A percentile compares a stretch with the other conserved stretches of the same genome.
These are phyloP conservation scores for Exserohilum turcica DNA, from an alignment of 2,329 filamentous ascomycete species.

Conservation along the genomic window DNA sequence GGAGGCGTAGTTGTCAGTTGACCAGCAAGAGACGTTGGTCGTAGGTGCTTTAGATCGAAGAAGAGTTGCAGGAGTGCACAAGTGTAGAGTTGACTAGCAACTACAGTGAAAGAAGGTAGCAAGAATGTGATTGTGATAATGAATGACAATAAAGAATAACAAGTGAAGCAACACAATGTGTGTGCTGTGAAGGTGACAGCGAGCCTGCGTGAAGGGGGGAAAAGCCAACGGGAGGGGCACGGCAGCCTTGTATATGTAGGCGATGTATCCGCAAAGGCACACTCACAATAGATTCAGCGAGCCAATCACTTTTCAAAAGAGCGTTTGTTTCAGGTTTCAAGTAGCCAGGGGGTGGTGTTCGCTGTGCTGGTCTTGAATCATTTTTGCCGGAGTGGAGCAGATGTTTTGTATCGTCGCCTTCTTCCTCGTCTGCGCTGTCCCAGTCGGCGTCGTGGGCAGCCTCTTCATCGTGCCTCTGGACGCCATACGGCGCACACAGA, in stretches of 20 bases:
- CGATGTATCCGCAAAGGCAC: constrained; percentile 18
- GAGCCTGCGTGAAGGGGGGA: constrained; percentile 39
- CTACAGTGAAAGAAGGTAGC: constrained; percentile 16
- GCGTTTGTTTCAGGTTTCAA: constrained; percentile 46
- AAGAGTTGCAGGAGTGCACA: constrained; percentile 14
- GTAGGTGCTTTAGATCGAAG: constrained; percentile 16
- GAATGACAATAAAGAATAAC: constrained; percentile 42
- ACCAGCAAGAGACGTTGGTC: constrained; percentile 32
- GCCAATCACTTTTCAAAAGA: constrained; percentile 39
- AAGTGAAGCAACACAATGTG: constrained; percentile 36
- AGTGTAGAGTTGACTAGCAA: constrained; percentile 30
- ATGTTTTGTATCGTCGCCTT: constrained; percentile 33
- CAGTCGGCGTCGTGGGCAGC: constrained; percentile 29
- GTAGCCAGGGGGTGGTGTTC: constrained; percentile 34
- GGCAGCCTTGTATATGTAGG: constrained; percentile 41
- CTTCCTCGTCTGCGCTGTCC: constrained; percentile 21
- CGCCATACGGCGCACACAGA: constrained; percentile 22
- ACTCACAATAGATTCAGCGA: constrained; percentile 39
- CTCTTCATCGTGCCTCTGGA: constrained; percentile 24
- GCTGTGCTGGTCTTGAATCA: constrained; percentile 32
- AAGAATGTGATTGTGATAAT: constrained; percentile 28
- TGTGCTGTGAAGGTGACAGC: constrained; percentile 33
- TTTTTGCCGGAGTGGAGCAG: constrained; percentile 29
- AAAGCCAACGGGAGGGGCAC: constrained; percentile 22
- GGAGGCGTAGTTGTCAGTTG: constrained; percentile 34